These are phyloP conservation scores for Gentiana straminea DNA, from an alignment of 257 asterid species.

Conservation along the genomic window DNA sequence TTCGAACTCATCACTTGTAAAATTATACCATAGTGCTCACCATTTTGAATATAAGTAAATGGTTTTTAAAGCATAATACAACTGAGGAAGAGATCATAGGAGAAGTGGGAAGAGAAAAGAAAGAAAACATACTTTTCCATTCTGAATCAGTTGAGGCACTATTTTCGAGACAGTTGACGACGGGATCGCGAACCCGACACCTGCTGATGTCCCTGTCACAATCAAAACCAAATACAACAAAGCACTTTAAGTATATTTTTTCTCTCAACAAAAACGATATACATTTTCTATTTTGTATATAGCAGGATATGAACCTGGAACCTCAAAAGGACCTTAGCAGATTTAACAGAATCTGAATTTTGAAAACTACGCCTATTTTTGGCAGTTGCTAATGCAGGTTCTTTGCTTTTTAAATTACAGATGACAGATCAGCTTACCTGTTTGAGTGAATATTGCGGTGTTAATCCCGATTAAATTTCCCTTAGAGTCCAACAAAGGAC, in stretches of 20 bases:
- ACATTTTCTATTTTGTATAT: no score
- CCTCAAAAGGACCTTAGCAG: no score
- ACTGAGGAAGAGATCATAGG: neutral
- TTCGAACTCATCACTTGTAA: no score
- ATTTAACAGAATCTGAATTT: no score
- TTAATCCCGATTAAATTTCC: slow-evolving; percentile 89
- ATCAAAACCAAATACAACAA: neutral
- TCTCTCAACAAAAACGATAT: no score
- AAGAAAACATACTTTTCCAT: slow-evolving; percentile 53
- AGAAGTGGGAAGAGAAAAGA: neutral
- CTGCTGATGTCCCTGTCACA: slow-evolving; percentile 85
- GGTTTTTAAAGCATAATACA: neutral
- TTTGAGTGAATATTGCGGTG: slow-evolving; percentile 93
- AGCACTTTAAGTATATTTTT: no score
- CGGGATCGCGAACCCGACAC: slow-evolving; percentile 95
- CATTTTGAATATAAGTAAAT: neutral
- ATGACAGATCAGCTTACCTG: slow-evolving; percentile 36
- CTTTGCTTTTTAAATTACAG: neutral
- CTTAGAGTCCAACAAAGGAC: slow-evolving; percentile 85
- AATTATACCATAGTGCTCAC: no score
- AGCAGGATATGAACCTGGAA: no score
- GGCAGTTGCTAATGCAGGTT: neutral
- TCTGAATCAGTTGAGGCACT: slow-evolving; percentile 87
- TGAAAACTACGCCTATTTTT: no score
- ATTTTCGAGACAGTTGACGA: slow-evolving; percentile 78